These are phyloP conservation scores for Salicornia ramosissima DNA, from an alignment of 148 eudicot species.

Conservation along the genomic window DNA sequence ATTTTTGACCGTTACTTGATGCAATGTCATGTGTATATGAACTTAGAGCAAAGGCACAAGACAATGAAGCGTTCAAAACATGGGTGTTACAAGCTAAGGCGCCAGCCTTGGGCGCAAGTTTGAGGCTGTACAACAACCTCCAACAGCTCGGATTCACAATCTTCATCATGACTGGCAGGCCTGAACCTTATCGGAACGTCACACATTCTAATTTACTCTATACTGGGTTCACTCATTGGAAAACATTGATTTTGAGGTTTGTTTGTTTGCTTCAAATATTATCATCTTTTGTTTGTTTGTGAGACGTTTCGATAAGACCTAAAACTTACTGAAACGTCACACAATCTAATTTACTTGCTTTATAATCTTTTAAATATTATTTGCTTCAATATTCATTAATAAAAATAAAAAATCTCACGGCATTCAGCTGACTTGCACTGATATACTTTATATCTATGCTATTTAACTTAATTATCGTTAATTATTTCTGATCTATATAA, in stretches of 20 bases:
- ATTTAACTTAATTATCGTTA: too few species aligned
- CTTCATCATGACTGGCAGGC: slow-evolving; percentile 71
- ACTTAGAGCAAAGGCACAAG: slow-evolving; percentile 38
- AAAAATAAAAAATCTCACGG: too few species aligned
- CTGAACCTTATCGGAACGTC: slow-evolving; percentile 43
- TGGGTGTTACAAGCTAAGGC: slow-evolving; percentile 61
- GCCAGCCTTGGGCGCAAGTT: slow-evolving; percentile 60
- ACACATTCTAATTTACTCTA: slow-evolving; percentile 42
- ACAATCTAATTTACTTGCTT: too few species aligned
- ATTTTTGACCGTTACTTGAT: too few species aligned
- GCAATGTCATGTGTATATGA: slow-evolving; percentile 20
- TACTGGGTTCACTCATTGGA: slow-evolving; percentile 62
- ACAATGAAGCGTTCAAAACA: slow-evolving; percentile 40
- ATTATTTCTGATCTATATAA: neutral
- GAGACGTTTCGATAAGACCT: too few species aligned
- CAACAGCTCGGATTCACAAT: slow-evolving; percentile 49
- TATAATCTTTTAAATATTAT: too few species aligned
- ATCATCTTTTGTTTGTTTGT: too few species aligned
- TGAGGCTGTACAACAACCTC: slow-evolving; percentile 62
- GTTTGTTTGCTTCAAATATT: too few species aligned
- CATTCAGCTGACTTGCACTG: too few species aligned
- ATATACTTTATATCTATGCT: too few species aligned
- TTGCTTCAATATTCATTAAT: too few species aligned
- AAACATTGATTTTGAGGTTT: slow-evolving; percentile 26
- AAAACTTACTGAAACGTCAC: too few species aligned